A percentile compares a stretch with the other conserved stretches of the same genome.
Conservation (phyloP, 805 yeast species). For the Cyberlindnera mississippiensis region DNA sequence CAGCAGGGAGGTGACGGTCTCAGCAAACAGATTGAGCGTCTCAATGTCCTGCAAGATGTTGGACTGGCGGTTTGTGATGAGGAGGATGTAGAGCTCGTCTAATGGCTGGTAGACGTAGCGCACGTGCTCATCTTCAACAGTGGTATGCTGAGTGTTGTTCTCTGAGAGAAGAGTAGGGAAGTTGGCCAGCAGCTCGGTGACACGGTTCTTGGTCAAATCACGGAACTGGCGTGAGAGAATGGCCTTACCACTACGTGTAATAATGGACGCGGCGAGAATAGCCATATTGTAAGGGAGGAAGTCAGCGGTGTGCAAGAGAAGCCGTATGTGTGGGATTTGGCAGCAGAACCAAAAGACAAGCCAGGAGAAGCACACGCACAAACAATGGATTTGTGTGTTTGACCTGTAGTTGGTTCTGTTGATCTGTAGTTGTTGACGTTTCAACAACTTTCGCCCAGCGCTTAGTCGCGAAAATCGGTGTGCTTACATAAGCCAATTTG, state of each 20-base stretch:
- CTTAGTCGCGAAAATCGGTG: slow-evolving; percentile 7
- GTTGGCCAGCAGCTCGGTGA: slow-evolving; percentile 77
- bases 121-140: slow-evolving; percentile 87
- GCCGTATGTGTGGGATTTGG: slow-evolving; percentile 4
- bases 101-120: slow-evolving; percentile 95
- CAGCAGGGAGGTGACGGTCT: slow-evolving; percentile 72
- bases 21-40: slow-evolving; percentile 81
- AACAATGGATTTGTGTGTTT: neutral
- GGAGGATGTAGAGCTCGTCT: slow-evolving; percentile 86
- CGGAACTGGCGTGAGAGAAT: slow-evolving; percentile 88
- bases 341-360: neutral
- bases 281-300: slow-evolving; percentile 48
- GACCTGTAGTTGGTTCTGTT: neutral
- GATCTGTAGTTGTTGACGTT: slow-evolving; percentile 19
- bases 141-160: slow-evolving; percentile 78
- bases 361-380: neutral
- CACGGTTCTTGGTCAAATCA: slow-evolving; percentile 79
- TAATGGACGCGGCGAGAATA: slow-evolving; percentile 89
- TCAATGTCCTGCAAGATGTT: slow-evolving; percentile 93
- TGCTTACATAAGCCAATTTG: too few relatives aligned
- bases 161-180: slow-evolving; percentile 78
- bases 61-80: slow-evolving; percentile 86
- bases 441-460: slow-evolving; percentile 10
- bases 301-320: too few relatives aligned
- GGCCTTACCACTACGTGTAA: slow-evolving; percentile 91